Evolutionary conservation across 331 rosid species (phyloP).

Genomic region (Erythrophleum ivorense): DNA sequence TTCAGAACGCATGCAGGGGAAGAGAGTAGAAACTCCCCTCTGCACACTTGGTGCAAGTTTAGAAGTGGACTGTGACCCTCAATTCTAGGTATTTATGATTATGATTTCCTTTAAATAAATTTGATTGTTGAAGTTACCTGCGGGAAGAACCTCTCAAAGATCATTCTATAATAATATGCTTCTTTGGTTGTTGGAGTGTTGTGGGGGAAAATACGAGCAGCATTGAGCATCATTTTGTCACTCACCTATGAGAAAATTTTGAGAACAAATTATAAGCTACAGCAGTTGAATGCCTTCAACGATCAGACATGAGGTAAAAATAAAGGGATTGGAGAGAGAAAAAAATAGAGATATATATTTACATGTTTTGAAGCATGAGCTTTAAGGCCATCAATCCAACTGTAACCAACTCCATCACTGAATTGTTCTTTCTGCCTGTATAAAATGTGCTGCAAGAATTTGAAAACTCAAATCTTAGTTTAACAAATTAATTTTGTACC

Average conservation of each 20-base stretch:
- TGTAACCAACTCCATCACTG: conserved; percentile 96
- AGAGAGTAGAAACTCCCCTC: too few relatives aligned
- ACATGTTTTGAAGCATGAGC: conserved; percentile 89
- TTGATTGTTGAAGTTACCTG: conserved; percentile 57
- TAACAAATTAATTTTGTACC: neutral
- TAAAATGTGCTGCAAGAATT: conserved; percentile 74
- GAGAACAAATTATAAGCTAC: conserved; percentile 31
- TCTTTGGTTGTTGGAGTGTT: conserved; percentile 91
- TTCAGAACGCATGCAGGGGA: neutral
- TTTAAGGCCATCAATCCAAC: conserved; percentile 99
- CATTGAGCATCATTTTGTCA: conserved; percentile 85
- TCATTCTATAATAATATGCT: conserved; percentile 91
- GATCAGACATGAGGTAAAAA: neutral
- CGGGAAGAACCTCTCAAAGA: conserved; percentile 94
- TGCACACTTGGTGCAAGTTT: neutral
- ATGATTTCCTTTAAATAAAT: neutral
- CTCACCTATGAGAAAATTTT: conserved; percentile 60
- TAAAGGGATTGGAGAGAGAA: neutral
- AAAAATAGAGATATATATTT: neutral
- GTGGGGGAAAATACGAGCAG: conserved; percentile 79
- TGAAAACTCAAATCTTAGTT: conserved; percentile 42
- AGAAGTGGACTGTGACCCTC: too few relatives aligned
- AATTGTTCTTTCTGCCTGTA: conserved; percentile 97
- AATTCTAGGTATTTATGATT: neutral
- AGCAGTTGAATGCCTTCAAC: neutral